Percentiles rank a stretch among this genome's conserved stretches.
Conservation (phyloP, 257 asterid genomes). For the Plantago ovata region DNA sequence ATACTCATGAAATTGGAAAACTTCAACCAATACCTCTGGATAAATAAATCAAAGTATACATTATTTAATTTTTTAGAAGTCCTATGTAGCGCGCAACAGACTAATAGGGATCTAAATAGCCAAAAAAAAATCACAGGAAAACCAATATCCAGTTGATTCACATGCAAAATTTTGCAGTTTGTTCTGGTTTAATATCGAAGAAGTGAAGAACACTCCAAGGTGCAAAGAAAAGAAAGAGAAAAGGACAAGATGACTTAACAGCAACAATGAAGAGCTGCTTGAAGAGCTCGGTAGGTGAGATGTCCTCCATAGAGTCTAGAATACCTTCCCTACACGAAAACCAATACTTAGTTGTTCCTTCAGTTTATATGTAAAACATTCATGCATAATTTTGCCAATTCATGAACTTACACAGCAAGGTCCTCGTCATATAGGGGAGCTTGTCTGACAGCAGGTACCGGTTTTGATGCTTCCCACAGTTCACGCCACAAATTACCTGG, state of each 20-base stretch:
- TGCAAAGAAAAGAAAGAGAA: slow-evolving; percentile 1
- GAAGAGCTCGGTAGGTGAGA: slow-evolving; percentile 72
- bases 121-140: not conserved
- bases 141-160: slow-evolving; percentile 3
- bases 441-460: slow-evolving; percentile 87
- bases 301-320: slow-evolving; percentile 62
- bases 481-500: slow-evolving; percentile 98
- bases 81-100: not conserved
- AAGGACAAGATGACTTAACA: slow-evolving; percentile 50
- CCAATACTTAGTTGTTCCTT: slow-evolving; percentile 17
- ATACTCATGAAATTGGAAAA: slow-evolving; percentile 4
- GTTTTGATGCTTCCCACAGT: slow-evolving; percentile 96
- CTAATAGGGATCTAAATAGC: not conserved
- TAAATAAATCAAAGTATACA: not conserved
- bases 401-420: slow-evolving; percentile 82
- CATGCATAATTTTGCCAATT: slow-evolving; percentile 4
- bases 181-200: slow-evolving; percentile 9
- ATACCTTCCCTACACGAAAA: slow-evolving; percentile 72
- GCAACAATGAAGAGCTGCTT: slow-evolving; percentile 77
- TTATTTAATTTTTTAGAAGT: not conserved
- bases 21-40: not conserved
- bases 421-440: slow-evolving; percentile 96
- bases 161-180: not conserved
- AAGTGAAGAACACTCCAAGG: not conserved
- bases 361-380: slow-evolving; percentile 3